Base-by-base conservation (phyloP, 164 flowering plant species). In the Euptelea pleiosperma region DNA sequence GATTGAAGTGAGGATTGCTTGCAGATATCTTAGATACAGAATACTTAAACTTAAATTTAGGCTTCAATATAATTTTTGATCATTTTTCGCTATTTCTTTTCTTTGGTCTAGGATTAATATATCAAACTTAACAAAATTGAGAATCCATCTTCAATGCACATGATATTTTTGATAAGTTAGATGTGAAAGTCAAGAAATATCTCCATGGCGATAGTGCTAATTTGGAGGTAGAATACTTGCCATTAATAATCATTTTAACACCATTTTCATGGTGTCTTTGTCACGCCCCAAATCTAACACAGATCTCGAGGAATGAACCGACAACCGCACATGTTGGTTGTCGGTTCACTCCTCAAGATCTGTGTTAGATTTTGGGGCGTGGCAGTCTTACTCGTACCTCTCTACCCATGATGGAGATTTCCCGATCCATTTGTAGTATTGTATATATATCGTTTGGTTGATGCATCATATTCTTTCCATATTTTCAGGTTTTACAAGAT, bases 151-250 rank as follows among this genome's bases (percentile, higher is more conserved):
- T 42, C 34, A 8, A 45, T 29, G 2, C 29, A 46, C 79, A 85
- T 89, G 81, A 71, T 52, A 46, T 68, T 8, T 47, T 65, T 29
- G 76, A 74, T 31, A 94, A 86, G 46, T 59, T 78, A 29, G 87
- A 86, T 35, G 47, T 49, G 52, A 79, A 64, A 58, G 73, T 70
- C n/a, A 79, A 82, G 60, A 91, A 86, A 69, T 91, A 78, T 69
- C 82, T 83, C 3, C 83, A 96, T 62, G 98, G 98, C 31, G 88
- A 85, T 57, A 75, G 70, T 45, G 80, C 86, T 46, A 68, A 87
- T 72, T 71, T 89, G 63, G 82, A 84, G 91, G 98, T 84, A 79
- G 8, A 59, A 6, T 1, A 4, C 28, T 43, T 41, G 21, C 18
- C n/a, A n/a, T n/a, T n/a, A n/a, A n/a, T n/a, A n/a, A n/a, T n/a